Conservation (phyloP, 345 rosid species). For the Eutrema yunnanense region DNA sequence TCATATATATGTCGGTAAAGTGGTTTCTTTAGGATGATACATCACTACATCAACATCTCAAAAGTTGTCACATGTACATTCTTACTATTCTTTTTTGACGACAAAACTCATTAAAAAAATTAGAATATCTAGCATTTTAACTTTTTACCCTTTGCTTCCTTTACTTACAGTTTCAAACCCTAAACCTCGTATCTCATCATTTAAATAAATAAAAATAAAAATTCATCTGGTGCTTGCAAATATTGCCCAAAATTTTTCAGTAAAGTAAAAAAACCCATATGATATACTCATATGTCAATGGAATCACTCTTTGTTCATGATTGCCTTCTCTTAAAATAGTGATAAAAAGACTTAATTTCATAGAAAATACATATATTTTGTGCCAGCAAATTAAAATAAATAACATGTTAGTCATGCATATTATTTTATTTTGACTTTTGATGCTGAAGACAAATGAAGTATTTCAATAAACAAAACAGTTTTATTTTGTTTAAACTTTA, state of each 20-base stretch:
- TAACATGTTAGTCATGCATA: no score
- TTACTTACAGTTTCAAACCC: not conserved
- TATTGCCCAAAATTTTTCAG: no score
- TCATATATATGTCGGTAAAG: not conserved
- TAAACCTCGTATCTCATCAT: not conserved
- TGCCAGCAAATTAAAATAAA: no score
- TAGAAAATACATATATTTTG: no score
- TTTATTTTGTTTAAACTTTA: not conserved
- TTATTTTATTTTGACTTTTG: not conserved
- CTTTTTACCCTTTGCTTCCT: not conserved
- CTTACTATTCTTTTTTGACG: not conserved
- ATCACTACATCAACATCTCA: constrained; percentile 13
- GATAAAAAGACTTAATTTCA: not conserved
- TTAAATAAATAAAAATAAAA: not conserved
- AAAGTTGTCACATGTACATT: constrained; percentile 17
- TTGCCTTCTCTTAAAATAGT: not conserved
- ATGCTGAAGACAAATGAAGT: not conserved
- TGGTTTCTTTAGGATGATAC: not conserved
- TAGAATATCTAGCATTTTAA: not conserved
- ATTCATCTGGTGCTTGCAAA: no score
- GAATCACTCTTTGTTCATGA: not conserved
- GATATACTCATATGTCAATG: not conserved
- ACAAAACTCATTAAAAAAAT: not conserved
- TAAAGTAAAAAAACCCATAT: no score
- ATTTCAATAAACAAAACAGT: not conserved